Percentiles rank a stretch among this genome's conserved stretches.
Evolutionary conservation across 352 stramenopile genomes (phyloP).

Genomic region (Paralagenidium karlingii): DNA sequence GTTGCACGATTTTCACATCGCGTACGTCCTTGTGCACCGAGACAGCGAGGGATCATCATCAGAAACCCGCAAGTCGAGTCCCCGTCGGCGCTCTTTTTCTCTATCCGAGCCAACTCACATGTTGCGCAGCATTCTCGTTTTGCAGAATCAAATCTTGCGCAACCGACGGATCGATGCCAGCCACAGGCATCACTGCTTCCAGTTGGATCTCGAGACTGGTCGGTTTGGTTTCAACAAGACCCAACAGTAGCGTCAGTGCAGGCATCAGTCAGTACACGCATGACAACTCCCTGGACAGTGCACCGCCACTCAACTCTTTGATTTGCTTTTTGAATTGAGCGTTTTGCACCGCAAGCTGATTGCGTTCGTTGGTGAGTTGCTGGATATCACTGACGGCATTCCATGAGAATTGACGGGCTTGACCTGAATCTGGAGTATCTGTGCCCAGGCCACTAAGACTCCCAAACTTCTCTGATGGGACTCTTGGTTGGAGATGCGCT

Average conservation of each 20-base stretch:
- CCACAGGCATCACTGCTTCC: slow-evolving; percentile 46
- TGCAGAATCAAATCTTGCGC: slow-evolving; percentile 53
- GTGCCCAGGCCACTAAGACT: no score
- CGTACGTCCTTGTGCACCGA: slow-evolving; percentile 33
- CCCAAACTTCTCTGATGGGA: no score
- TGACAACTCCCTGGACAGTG: not conserved
- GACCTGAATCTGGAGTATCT: no score
- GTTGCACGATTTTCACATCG: slow-evolving; percentile 66
- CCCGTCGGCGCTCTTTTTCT: no score
- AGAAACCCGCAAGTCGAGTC: no score
- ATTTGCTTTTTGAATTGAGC: slow-evolving; percentile 44
- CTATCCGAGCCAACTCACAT: slow-evolving; percentile 35
- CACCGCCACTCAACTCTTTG: slow-evolving; percentile 18
- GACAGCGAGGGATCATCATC: no score
- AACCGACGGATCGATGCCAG: slow-evolving; percentile 30
- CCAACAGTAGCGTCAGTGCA: not conserved
- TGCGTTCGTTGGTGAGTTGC: slow-evolving; percentile 46
- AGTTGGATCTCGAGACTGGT: slow-evolving; percentile 55
- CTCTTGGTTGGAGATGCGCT: no score
- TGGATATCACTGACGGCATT: slow-evolving; percentile 37
- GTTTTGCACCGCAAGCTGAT: slow-evolving; percentile 20
- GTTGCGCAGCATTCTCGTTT: slow-evolving; percentile 32
- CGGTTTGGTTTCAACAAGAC: not conserved
- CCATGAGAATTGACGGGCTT: slow-evolving; percentile 36
- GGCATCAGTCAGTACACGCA: no score